phyloP scores from a whole-genome alignment of 2,329 filamentous ascomycete species.

The Tolypocladium album region DNA sequence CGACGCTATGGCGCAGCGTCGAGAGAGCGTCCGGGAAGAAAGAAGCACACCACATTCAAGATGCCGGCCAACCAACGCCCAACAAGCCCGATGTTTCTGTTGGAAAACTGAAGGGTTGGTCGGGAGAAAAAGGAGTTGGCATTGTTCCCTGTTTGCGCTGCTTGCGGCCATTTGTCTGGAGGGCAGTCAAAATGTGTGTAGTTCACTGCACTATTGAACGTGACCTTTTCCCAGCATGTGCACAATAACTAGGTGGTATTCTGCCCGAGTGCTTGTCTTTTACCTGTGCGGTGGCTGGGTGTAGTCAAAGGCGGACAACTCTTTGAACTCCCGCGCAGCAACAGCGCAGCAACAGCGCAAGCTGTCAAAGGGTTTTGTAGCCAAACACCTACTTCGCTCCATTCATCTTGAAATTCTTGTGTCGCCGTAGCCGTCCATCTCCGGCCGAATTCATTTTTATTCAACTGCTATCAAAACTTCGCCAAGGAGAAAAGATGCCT shows the following conservation, averaged over 20 bases:
- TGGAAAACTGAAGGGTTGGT: not conserved
- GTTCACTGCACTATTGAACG: not conserved
- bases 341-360: not conserved
- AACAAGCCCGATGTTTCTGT: not conserved
- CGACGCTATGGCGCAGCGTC: not conserved
- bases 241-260: not conserved
- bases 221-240: not conserved
- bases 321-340: not conserved
- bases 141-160: not conserved
- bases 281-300: not conserved
- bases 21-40: not conserved
- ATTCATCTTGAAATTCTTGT: not conserved
- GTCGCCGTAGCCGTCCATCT: not conserved
- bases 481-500: not conserved
- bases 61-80: not conserved
- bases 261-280: not conserved
- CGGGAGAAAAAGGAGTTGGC: not conserved
- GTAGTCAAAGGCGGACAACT: not conserved
- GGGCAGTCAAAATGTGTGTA: not conserved
- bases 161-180: not conserved
- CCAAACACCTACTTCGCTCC: not conserved
- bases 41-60: not conserved
- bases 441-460: not conserved
- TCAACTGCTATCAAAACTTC: not conserved
- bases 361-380: not conserved